These are phyloP conservation scores for Wickerhamiella galacta DNA, from an alignment of 805 yeast genomes.

Conservation along the genomic window DNA sequence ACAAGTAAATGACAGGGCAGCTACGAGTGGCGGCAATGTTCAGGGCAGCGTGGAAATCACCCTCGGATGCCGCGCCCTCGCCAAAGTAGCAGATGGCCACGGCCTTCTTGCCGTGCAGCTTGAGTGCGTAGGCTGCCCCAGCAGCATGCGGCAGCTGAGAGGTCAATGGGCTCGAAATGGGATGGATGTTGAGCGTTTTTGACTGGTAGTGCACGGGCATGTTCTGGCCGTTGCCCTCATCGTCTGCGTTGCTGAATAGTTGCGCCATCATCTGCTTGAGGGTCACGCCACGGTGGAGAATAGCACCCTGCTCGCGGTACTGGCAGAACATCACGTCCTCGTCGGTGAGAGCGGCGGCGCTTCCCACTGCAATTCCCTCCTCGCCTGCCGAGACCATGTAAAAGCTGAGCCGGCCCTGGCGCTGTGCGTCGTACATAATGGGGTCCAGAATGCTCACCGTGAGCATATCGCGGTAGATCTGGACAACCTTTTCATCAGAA, in stretches of 20 bases:
- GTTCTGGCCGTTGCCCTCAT: constrained; percentile 19
- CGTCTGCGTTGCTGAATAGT: constrained; percentile 18
- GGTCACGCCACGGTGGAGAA: constrained; percentile 20
- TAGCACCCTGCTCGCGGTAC: constrained; percentile 22
- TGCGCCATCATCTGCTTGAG: constrained; percentile 20
- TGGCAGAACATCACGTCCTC: constrained; percentile 20
- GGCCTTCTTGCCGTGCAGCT: constrained; percentile 16
- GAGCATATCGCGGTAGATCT: constrained; percentile 21
- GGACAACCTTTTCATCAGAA: constrained; percentile 12
- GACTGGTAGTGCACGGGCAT: constrained; percentile 23
- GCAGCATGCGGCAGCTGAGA: constrained; percentile 24
- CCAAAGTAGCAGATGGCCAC: constrained; percentile 21
- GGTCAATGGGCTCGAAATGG: constrained; percentile 22
- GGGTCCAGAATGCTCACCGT: constrained; percentile 19
- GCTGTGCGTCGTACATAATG: constrained; percentile 23
- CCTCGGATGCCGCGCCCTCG: constrained; percentile 24
- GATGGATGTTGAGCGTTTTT: constrained; percentile 18
- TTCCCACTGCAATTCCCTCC: constrained; percentile 22
- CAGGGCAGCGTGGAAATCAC: constrained; percentile 23
- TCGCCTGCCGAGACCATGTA: constrained; percentile 25
- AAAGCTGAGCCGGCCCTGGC: constrained; percentile 22
- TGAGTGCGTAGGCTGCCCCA: constrained; percentile 23
- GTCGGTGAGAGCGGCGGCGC: constrained; percentile 19
- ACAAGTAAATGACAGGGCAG: constrained; percentile 21
- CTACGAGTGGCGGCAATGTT: constrained; percentile 23